phyloP scores from a whole-genome alignment of 495 filamentous ascomycete genomes.

The Thozetella sp. region DNA sequence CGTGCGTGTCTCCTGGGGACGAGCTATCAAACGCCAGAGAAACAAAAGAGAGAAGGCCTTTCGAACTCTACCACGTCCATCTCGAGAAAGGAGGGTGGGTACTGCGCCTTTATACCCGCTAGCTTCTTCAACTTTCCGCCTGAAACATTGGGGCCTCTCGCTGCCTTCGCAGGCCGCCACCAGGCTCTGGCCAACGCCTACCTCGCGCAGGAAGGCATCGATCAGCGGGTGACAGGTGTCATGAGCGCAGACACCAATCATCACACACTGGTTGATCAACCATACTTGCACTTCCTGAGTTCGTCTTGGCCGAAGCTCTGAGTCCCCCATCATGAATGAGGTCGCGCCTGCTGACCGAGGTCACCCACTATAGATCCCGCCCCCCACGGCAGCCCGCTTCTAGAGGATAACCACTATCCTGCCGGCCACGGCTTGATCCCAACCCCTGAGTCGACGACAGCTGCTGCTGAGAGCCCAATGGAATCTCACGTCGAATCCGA shows the following conservation, averaged over 20 bases:
- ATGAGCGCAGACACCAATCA: background rate
- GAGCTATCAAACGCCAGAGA: no score
- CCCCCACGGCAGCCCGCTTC: background rate
- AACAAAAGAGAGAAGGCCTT: background rate
- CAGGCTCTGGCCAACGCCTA: background rate
- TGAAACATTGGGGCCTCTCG: background rate
- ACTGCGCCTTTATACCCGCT: background rate
- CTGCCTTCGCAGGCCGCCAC: background rate
- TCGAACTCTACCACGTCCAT: no score
- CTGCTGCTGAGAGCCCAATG: constrained; percentile 14
- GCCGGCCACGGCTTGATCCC: background rate
- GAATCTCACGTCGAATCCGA: constrained; percentile 11
- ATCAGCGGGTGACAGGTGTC: constrained; percentile 1
- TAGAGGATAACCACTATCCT: background rate
- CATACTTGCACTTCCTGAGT: background rate
- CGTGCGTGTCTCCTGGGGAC: no score
- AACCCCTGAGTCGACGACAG: background rate
- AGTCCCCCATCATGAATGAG: background rate
- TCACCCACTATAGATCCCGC: background rate
- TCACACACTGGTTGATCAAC: background rate
- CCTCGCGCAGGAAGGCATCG: background rate
- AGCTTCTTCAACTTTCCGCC: constrained; percentile 1
- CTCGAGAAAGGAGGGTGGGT: background rate
- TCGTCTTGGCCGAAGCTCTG: background rate
- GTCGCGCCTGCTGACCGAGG: background rate